phyloP scores from a whole-genome alignment of 2,329 filamentous ascomycete genomes.

The Penicillium thymicola region DNA sequence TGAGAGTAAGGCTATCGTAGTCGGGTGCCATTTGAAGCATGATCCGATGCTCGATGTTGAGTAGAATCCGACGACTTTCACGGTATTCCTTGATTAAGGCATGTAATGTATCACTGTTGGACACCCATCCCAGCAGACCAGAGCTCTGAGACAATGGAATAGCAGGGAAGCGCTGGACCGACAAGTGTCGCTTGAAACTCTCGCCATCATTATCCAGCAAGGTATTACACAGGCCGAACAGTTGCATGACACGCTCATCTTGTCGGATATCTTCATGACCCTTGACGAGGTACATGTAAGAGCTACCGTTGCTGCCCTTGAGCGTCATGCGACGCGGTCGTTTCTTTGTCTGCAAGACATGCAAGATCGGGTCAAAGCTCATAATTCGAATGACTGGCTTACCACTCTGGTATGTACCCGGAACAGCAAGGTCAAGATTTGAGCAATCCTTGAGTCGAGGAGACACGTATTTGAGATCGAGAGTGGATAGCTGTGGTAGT shows the following conservation, averaged over 20 bases:
- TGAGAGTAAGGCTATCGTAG: slow-evolving; percentile 95
- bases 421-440: slow-evolving; percentile 89
- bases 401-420: slow-evolving; percentile 83
- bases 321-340: slow-evolving; percentile 84
- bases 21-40: slow-evolving; percentile 99
- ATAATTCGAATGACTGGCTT: slow-evolving; percentile 78
- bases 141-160: slow-evolving; percentile 96
- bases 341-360: slow-evolving; percentile 95
- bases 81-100: slow-evolving; percentile 96
- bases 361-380: slow-evolving; percentile 85
- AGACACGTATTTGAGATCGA: slow-evolving; percentile 95
- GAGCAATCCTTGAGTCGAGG: slow-evolving; percentile 83
- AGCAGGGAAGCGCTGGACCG: slow-evolving; percentile 93
- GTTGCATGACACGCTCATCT: slow-evolving; percentile 98
- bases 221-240: slow-evolving; percentile 97
- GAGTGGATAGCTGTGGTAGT: slow-evolving; percentile 82
- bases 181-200: slow-evolving; percentile 93
- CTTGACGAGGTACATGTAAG: slow-evolving; percentile 89
- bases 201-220: slow-evolving; percentile 90
- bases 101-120: slow-evolving; percentile 95
- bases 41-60: slow-evolving; percentile 98
- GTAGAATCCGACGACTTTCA: slow-evolving; percentile 91
- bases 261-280: slow-evolving; percentile 99
- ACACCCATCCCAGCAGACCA: slow-evolving; percentile 92
- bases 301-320: slow-evolving; percentile 81